A percentile compares a stretch with the other conserved stretches of the same genome.
phyloP scores from a whole-genome alignment of 495 filamentous ascomycete species.

The Lepidopterella palustris region DNA sequence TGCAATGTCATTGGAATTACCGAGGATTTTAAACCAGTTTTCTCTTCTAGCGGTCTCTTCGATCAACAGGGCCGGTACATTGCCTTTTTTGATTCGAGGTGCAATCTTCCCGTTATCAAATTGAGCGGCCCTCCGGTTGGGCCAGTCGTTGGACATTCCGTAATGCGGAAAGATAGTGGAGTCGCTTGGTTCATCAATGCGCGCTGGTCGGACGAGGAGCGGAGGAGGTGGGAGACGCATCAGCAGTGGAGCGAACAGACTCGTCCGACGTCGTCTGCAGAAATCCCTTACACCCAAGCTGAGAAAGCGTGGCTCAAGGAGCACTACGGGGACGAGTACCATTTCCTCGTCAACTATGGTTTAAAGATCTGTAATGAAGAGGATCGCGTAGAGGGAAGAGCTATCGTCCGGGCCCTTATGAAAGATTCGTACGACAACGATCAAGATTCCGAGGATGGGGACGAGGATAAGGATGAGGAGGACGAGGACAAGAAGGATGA shows the following conservation, averaged over 20 bases:
- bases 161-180: not conserved
- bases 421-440: constrained; percentile 13
- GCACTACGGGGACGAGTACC: not conserved
- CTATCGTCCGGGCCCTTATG: constrained; percentile 24
- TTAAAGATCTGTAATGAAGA: constrained; percentile 34
- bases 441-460: constrained; percentile 18
- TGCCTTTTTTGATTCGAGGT: not conserved
- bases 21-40: not conserved
- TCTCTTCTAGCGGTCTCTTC: not conserved
- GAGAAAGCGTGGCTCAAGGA: constrained; percentile 1
- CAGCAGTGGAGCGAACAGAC: not conserved
- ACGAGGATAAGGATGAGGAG: constrained; percentile 13
- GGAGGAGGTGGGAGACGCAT: not conserved
- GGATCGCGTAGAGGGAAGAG: constrained; percentile 33
- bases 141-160: not conserved
- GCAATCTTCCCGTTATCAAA: not conserved
- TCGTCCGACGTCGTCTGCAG: not conserved
- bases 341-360: constrained; percentile 2
- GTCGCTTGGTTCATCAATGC: not conserved
- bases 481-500: constrained; percentile 12
- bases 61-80: not conserved
- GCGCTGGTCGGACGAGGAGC: not conserved
- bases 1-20: not conserved
- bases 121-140: not conserved
- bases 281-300: not conserved